Conservation (phyloP, 257 asterid species). For the Penstemon davidsonii region DNA sequence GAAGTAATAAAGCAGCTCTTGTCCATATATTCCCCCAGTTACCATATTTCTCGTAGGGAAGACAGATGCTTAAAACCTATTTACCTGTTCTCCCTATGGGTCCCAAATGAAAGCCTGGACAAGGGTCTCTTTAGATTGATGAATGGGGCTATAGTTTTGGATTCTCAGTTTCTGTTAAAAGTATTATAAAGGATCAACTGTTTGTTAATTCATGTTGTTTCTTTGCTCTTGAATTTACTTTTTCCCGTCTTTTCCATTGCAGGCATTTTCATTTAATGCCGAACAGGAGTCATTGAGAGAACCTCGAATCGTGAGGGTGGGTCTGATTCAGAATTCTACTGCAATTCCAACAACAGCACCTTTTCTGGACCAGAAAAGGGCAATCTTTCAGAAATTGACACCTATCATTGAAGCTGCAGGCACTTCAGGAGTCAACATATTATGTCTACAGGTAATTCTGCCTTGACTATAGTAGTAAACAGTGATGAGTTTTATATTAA, state of each 20-base stretch:
- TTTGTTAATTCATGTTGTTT: background rate
- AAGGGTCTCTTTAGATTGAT: slow-evolving; percentile 5
- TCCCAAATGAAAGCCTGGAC: background rate
- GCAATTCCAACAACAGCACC: slow-evolving; percentile 76
- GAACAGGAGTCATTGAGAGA: slow-evolving; percentile 72
- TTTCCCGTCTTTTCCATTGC: slow-evolving; percentile 14
- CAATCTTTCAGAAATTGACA: slow-evolving; percentile 63
- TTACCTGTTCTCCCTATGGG: background rate
- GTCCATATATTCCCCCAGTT: background rate
- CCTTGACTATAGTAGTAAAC: slow-evolving; percentile 6
- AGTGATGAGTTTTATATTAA: slow-evolving; percentile 15
- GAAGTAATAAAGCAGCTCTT: background rate
- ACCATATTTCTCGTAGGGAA: background rate
- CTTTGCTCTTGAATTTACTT: background rate
- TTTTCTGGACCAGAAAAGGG: slow-evolving; percentile 67
- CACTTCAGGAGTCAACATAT: slow-evolving; percentile 73
- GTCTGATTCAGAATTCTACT: slow-evolving; percentile 81
- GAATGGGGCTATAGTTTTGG: slow-evolving; percentile 19
- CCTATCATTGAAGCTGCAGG: slow-evolving; percentile 95
- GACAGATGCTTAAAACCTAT: background rate
- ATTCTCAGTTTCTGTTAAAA: background rate
- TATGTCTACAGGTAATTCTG: slow-evolving; percentile 81
- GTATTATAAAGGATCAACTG: slow-evolving; percentile 5
- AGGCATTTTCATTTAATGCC: slow-evolving; percentile 79
- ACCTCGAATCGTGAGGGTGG: slow-evolving; percentile 84